A percentile compares a stretch with the other conserved stretches of the same genome.
phyloP scores from a whole-genome alignment of 768 basidiomycete species.

The Suillus tomentosus region DNA sequence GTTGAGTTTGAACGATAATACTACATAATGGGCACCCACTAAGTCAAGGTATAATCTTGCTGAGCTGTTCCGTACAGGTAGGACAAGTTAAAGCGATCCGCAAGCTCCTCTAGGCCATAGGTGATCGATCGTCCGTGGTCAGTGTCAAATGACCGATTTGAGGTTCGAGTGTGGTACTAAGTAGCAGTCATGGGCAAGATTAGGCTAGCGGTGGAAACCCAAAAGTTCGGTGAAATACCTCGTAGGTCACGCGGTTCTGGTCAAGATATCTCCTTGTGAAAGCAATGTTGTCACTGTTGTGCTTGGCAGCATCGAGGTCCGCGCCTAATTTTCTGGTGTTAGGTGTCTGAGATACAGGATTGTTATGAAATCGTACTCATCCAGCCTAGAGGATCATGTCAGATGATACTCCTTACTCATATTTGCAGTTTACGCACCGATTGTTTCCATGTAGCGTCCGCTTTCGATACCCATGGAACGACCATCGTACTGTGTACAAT shows the following conservation, averaged over 20 bases:
- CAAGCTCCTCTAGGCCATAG: slow-evolving; percentile 53
- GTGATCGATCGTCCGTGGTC: slow-evolving; percentile 52
- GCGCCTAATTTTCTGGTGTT: slow-evolving; percentile 37
- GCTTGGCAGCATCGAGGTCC: slow-evolving; percentile 43
- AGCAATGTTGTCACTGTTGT: slow-evolving; percentile 48
- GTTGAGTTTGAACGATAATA: not conserved
- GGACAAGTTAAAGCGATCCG: slow-evolving; percentile 60
- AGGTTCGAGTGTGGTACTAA: slow-evolving; percentile 65
- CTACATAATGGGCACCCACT: slow-evolving; percentile 39
- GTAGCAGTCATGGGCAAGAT: slow-evolving; percentile 10
- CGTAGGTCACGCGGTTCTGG: slow-evolving; percentile 74
- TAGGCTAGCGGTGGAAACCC: not conserved
- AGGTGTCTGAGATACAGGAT: not conserved
- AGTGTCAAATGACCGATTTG: slow-evolving; percentile 63
- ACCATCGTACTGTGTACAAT: slow-evolving; percentile 70
- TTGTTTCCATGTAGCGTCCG: slow-evolving; percentile 91
- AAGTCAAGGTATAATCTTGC: slow-evolving; percentile 67
- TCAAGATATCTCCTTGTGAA: slow-evolving; percentile 79
- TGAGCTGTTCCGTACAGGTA: slow-evolving; percentile 72
- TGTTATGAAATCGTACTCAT: slow-evolving; percentile 48
- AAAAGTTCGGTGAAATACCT: slow-evolving; percentile 39
- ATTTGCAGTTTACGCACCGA: slow-evolving; percentile 50
- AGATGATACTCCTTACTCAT: not conserved
- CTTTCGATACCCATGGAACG: slow-evolving; percentile 79
- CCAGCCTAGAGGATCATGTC: slow-evolving; percentile 43